Percentiles rank a stretch among this genome's conserved stretches.
phyloP scores from a whole-genome alignment of 2,329 filamentous ascomycete species.

The Phoma sp. region DNA sequence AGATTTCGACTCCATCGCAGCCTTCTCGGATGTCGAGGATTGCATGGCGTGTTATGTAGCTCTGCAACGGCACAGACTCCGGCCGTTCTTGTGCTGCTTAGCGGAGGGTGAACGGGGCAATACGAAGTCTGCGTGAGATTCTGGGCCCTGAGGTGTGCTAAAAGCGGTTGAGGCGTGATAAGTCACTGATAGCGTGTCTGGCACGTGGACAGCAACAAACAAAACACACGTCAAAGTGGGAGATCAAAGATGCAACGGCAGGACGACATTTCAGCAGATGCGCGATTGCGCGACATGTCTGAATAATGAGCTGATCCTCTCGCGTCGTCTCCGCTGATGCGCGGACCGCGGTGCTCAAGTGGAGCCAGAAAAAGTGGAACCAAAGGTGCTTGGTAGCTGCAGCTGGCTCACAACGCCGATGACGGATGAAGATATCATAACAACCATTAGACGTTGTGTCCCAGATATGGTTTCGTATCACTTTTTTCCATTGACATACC shows the following conservation, averaged over 20 bases:
- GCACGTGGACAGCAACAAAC: constrained; percentile 10
- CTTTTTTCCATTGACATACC: no score
- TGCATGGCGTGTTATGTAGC: constrained; percentile 9
- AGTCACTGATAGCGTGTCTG: constrained; percentile 9
- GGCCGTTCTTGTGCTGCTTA: constrained; percentile 7
- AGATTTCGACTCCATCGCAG: constrained; percentile 38
- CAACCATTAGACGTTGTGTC: not conserved
- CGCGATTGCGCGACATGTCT: constrained; percentile 1
- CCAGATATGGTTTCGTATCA: not conserved
- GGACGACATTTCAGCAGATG: not conserved
- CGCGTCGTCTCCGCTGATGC: constrained; percentile 5
- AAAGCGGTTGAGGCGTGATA: constrained; percentile 13
- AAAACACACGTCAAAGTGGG: not conserved
- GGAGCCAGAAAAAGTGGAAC: constrained; percentile 10
- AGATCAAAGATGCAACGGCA: not conserved
- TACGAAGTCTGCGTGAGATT: constrained; percentile 12
- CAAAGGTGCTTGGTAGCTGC: not conserved
- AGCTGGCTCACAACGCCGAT: not conserved
- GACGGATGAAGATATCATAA: constrained; percentile 4
- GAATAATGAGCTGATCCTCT: constrained; percentile 11
- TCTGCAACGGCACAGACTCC: constrained; percentile 8
- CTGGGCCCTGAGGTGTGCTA: constrained; percentile 6
- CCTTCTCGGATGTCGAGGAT: constrained; percentile 7
- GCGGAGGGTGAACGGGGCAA: not conserved
- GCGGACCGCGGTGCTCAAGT: constrained; percentile 3